Evolutionary conservation across 768 basidiomycete genomes (phyloP).

Genomic region (Sarcodon aspratus): DNA sequence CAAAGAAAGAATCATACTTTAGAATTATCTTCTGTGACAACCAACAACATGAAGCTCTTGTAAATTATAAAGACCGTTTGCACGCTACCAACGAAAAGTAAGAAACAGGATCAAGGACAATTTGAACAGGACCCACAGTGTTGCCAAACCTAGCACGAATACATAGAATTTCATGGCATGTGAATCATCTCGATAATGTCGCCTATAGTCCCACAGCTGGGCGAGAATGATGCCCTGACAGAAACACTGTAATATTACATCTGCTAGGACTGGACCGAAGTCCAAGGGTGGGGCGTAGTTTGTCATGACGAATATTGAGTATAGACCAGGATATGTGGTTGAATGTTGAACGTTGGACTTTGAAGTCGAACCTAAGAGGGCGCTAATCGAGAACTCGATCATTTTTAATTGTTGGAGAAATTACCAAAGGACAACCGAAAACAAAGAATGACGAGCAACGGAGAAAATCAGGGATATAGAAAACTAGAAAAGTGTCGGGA

Average conservation of each 20-base stretch:
- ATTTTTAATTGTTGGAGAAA: too few species aligned
- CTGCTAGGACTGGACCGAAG: neutral
- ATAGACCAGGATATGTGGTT: too few species aligned
- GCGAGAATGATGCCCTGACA: slow-evolving; percentile 24
- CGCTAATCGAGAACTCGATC: too few species aligned
- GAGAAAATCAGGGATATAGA: too few species aligned
- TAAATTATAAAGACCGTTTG: slow-evolving; percentile 15
- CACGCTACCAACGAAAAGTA: slow-evolving; percentile 2
- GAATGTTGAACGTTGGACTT: too few species aligned
- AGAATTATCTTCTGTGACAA: slow-evolving; percentile 12
- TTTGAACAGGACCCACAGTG: slow-evolving; percentile 23
- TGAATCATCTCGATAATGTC: slow-evolving; percentile 33
- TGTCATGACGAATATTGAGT: too few species aligned
- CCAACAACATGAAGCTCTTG: slow-evolving; percentile 15
- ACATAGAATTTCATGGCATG: slow-evolving; percentile 30
- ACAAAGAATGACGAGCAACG: too few species aligned
- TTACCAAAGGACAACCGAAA: too few species aligned
- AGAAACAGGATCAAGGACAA: neutral
- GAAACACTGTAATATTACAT: neutral
- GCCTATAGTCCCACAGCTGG: slow-evolving; percentile 25
- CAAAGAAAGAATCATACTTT: neutral
- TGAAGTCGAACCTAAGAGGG: too few species aligned
- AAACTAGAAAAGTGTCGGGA: too few species aligned
- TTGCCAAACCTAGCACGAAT: slow-evolving; percentile 23
- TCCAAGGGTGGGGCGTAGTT: too few species aligned